These are phyloP conservation scores for Mycena filopes DNA, from an alignment of 768 basidiomycete genomes.

Conservation along the genomic window DNA sequence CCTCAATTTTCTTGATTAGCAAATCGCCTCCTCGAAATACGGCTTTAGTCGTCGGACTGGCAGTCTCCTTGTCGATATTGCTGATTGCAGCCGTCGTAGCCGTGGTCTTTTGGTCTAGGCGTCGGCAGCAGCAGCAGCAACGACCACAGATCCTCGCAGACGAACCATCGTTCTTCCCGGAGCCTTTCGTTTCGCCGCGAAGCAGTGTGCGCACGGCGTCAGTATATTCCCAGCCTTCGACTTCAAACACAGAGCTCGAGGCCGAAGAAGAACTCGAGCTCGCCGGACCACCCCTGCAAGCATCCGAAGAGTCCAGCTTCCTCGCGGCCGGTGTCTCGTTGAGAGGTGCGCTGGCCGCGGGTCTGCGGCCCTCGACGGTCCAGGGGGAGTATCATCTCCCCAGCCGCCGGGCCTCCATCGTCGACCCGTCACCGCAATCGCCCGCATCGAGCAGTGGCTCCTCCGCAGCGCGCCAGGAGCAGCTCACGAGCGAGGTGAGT, in stretches of 20 bases:
- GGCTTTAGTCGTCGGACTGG: neutral
- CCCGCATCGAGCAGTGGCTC: neutral
- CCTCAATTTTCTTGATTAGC: no score
- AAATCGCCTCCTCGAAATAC: neutral
- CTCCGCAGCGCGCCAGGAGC: neutral
- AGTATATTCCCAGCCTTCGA: neutral
- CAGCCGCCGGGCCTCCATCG: neutral
- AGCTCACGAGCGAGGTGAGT: neutral
- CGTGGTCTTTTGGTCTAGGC: neutral
- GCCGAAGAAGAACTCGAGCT: neutral
- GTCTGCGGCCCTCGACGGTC: neutral
- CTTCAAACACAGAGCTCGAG: neutral
- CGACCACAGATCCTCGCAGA: neutral
- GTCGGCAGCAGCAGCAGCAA: neutral
- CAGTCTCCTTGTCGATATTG: neutral
- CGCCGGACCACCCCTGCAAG: constrained; percentile 1
- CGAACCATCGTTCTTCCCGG: constrained; percentile 10
- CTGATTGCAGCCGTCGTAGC: neutral
- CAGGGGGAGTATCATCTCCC: constrained; percentile 1
- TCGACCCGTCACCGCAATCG: neutral
- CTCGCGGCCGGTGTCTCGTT: neutral
- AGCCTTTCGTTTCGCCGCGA: neutral
- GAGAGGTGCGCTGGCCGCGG: neutral
- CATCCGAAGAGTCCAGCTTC: neutral
- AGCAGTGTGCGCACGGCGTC: neutral